A percentile compares a stretch with the other conserved stretches of the same genome.
Conservation (phyloP, 352 stramenopile genomes). For the Thalassiosira exigua region DNA sequence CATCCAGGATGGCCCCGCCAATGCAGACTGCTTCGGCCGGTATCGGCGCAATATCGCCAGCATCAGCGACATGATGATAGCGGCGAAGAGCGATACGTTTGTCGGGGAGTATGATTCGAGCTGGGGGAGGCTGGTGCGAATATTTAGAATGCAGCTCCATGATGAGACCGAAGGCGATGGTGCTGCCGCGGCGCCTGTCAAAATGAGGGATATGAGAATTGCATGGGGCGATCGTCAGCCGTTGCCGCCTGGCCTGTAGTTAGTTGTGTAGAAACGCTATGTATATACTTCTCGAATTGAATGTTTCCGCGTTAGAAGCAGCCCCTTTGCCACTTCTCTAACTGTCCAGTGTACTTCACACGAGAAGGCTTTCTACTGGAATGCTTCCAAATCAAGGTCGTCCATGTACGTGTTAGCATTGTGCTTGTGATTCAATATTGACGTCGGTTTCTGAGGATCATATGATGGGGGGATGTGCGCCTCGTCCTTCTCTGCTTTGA, state of each 20-base stretch:
- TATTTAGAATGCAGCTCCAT: constrained; percentile 29
- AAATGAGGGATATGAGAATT: constrained; percentile 6
- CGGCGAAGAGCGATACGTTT: constrained; percentile 41
- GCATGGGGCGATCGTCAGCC: constrained; percentile 11
- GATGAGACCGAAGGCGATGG: constrained; percentile 7
- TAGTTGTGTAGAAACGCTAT: too few species aligned
- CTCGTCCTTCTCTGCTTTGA: constrained; percentile 5
- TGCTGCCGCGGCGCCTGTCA: background rate
- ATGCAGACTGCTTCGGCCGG: constrained; percentile 20
- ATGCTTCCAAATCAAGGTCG: constrained; percentile 28
- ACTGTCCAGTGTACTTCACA: too few species aligned
- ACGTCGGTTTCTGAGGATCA: constrained; percentile 14
- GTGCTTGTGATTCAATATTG: constrained; percentile 33
- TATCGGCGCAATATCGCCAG: constrained; percentile 52
- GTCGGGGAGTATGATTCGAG: constrained; percentile 61
- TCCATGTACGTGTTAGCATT: constrained; percentile 25
- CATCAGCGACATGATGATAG: constrained; percentile 58
- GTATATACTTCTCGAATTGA: too few species aligned
- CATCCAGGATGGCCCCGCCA: constrained; percentile 3
- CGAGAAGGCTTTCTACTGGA: constrained; percentile 40
- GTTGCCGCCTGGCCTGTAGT: constrained; percentile 6
- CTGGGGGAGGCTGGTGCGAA: constrained; percentile 33
- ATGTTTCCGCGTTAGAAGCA: too few species aligned
- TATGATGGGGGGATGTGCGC: constrained; percentile 5
- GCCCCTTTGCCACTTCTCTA: too few species aligned